Base-by-base conservation (phyloP, 768 basidiomycete genomes). In the Saitozyma sp. region DNA sequence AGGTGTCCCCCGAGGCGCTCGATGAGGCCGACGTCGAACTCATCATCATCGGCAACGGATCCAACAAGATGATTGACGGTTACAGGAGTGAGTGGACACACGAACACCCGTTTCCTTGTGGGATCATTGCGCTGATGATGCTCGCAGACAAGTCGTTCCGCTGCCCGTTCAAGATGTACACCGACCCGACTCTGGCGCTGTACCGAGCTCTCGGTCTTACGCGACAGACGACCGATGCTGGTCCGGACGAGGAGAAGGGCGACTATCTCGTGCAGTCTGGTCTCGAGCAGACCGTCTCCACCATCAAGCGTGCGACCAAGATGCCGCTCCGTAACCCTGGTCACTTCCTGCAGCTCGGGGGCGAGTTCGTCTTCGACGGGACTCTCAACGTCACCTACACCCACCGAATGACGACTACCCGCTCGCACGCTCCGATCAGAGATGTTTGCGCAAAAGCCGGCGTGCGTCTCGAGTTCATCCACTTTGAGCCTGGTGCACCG, bases 131-230 rank as follows among this genome's bases (percentile, higher is more conserved):
- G 39, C 51, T 52, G 11, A 17, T 6, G 7, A 50, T 16, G 16
- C 1, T 6, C 37, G 20, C 69, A 83, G 85, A 89, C 59, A 75
- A 79, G 54, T 87, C 90, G 64, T 89, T 92, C 77, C 83, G 82
- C 29, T 84, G 85, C 58, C 86, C 87, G 0, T 90, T 89, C 78
- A 80, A 83, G 37, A 81, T 95, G 68, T 95, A 90, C 78, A 88
- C 89, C 9, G 91, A 92, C 73, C 90, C 91, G 1, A 82, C 85
- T 0, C 79, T 88, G 20, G 82, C 81, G 1, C 80, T 95, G 20
- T 88, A 96, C 78, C 80, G 81, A 13, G 85, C 87, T 1, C 81
- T 97, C 0, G 91, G 92, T 1, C 92, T 94, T 88, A 86, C 83
- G 3, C 71, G 83, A 37, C 82, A 82, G 48, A 81, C 83, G 5